Percentiles rank a stretch among this genome's conserved stretches.
These are phyloP conservation scores for Claviceps citrina DNA, from an alignment of 2,329 filamentous ascomycete genomes.

Conservation along the genomic window DNA sequence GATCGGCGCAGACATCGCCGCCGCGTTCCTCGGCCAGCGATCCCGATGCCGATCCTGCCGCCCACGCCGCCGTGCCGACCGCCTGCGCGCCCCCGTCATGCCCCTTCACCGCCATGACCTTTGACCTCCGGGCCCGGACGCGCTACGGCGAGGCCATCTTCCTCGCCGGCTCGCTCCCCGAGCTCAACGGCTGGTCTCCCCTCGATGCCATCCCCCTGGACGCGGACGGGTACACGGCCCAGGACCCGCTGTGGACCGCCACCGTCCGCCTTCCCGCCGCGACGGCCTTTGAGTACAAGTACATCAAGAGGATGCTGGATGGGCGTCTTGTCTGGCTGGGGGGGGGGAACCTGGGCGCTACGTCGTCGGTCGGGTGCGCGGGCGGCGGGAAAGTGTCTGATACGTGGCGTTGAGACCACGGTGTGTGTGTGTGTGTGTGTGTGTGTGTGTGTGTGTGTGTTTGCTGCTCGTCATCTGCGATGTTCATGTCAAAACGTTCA, in stretches of 20 bases:
- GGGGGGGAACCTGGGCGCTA: constrained; percentile 27
- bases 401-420: constrained; percentile 3
- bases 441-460: too few relatives aligned
- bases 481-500: too few relatives aligned
- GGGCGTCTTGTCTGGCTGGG: constrained; percentile 42
- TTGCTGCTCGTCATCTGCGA: too few relatives aligned
- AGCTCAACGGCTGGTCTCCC: constrained; percentile 20
- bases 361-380: constrained; percentile 2
- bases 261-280: constrained; percentile 37
- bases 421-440: not conserved
- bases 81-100: constrained; percentile 11
- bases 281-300: constrained; percentile 44
- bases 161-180: constrained; percentile 22
- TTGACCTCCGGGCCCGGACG: constrained; percentile 9
- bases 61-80: too few relatives aligned
- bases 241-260: constrained; percentile 38
- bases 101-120: constrained; percentile 12
- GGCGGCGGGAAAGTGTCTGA: constrained; percentile 2
- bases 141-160: constrained; percentile 9
- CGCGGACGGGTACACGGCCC: constrained; percentile 36
- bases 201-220: constrained; percentile 31
- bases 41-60: too few relatives aligned
- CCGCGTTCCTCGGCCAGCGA: too few relatives aligned
- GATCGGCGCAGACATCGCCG: too few relatives aligned
- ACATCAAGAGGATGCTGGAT: constrained; percentile 35